Percentiles rank a stretch among this genome's conserved stretches.
Conservation (phyloP, 176 grass and related monocot genomes). For the Aegilops sharonensis region DNA sequence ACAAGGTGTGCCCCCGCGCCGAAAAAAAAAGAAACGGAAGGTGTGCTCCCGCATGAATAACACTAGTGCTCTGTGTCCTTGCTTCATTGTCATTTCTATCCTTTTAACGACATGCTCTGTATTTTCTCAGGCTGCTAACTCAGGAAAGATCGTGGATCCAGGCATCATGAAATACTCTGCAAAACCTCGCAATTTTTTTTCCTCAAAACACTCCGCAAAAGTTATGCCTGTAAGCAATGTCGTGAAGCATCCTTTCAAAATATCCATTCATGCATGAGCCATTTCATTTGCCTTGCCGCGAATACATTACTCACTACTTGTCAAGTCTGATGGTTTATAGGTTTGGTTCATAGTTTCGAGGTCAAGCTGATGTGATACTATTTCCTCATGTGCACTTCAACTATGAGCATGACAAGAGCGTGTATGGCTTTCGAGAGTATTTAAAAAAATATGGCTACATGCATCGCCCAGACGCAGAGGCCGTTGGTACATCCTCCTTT, state of each 20-base stretch:
- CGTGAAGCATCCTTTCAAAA: not conserved
- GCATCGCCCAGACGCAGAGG: too few relatives aligned
- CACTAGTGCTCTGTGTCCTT: too few relatives aligned
- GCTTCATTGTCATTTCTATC: too few relatives aligned
- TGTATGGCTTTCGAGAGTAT: conserved; percentile 77
- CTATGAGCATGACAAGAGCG: conserved; percentile 47
- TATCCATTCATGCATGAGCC: not conserved
- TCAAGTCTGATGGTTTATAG: not conserved
- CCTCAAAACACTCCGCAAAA: conserved; percentile 43
- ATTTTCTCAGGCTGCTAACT: too few relatives aligned
- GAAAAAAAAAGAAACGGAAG: too few relatives aligned
- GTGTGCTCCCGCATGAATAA: too few relatives aligned
- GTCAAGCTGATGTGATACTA: not conserved
- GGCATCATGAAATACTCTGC: conserved; percentile 33
- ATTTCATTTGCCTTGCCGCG: not conserved
- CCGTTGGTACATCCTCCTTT: too few relatives aligned
- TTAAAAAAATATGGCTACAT: conserved; percentile 11
- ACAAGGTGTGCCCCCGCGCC: too few relatives aligned
- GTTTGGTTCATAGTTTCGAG: not conserved
- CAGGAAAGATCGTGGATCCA: too few relatives aligned
- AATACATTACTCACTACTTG: not conserved
- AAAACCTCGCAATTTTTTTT: not conserved
- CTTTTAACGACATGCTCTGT: too few relatives aligned
- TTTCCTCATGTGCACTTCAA: conserved; percentile 54
- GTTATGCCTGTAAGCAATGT: conserved; percentile 64